Base-by-base conservation (phyloP, 768 basidiomycete species). In the Coprinopsis marcescibilis region DNA sequence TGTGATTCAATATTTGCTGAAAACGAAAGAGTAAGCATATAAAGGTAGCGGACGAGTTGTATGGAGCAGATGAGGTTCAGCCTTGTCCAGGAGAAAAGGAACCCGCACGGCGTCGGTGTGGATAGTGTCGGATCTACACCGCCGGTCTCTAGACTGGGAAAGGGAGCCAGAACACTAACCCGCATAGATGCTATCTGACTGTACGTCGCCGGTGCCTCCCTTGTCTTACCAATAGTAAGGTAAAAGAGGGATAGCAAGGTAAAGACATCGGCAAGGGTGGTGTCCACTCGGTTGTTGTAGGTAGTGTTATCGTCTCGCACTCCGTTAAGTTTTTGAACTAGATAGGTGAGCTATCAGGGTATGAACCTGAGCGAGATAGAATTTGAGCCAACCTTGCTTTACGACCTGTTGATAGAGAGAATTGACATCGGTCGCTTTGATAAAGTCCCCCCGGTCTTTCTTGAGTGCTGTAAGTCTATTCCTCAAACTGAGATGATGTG, bases 121-220 rank as follows among this genome's bases (percentile, higher is more conserved):
- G n/a, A n/a, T n/a, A n/a, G n/a, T n/a, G n/a, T n/a, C n/a, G n/a
- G n/a, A n/a, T n/a, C n/a, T n/a, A n/a, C n/a, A n/a, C n/a, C n/a
- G n/a, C n/a, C n/a, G n/a, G n/a, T n/a, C n/a, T n/a, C n/a, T n/a
- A n/a, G n/a, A n/a, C n/a, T n/a, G n/a, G n/a, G n/a, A 43, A 42
- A 46, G 43, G 34, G 25, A 49, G 44, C 33, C 43, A 35, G 48
- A 24, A 43, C n/a, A 83, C 92, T 77, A 59, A 97, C 93, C 67
- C 88, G 72, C 85, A 99, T 96, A 50, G 86, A 92, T 30, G 92
- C 91, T 52, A 98, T 83, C 59, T 98, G 96, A 52, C 89, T 91
- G 65, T 96, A 99, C 0, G 88, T 91, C 20, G 94, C 95, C 0
- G 95, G 94, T 8, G 85, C 85, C 64, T 97, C 94, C 54, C 84